Base-by-base conservation (phyloP, 495 filamentous ascomycete genomes). In the Pseudevernia furfuracea region DNA sequence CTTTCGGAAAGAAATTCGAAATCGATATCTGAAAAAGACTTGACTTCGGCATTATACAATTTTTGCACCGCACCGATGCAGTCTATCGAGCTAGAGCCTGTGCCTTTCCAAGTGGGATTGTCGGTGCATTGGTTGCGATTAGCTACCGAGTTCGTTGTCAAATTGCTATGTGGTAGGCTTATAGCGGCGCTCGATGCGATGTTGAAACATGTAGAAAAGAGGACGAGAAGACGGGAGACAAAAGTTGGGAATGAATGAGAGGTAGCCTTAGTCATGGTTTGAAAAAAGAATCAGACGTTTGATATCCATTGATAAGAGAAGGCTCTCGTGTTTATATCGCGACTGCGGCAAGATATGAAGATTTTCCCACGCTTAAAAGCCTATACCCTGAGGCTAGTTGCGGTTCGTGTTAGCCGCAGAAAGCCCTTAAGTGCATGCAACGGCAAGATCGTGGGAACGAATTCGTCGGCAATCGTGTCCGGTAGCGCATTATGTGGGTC, bases 1-100 rank as follows among this genome's bases (percentile, higher is more conserved):
- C 23, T 64, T 28, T 12, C 3, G 14, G 53, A 58, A 14, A 64
- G 28, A n/a, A 59, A 64, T 10, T 64, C 62, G n/a, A 58, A 32
- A 30, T 64, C 37, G 9, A 28, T n/a, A 14, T 30, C 43, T 15
- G n/a, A 17, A 5, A 28, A 23, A 1, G 0, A 0, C 11, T 14
- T 38, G 4, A 64, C 62, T 14, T 64, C 53, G 12, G 10, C 14
- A 9, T 36, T 17, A 17, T 64, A 59, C 12, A 59, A 19, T 12
- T 23, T 23, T 23, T 38, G 23, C 9, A 64, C 30, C 7, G 62
- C 60, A 3, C 37, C 44, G 6, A 34, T 62, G 43, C 55, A 58
- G 55, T 23, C 41, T 28, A 32, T 11, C 21, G 28, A 17, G 30
- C n/a, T 48, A 3, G 21, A 23, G 19, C 55, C 53, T 0, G 17